Evolutionary conservation across 2,329 filamentous ascomycete genomes (phyloP).

Genomic region (Penicillium sp.): DNA sequence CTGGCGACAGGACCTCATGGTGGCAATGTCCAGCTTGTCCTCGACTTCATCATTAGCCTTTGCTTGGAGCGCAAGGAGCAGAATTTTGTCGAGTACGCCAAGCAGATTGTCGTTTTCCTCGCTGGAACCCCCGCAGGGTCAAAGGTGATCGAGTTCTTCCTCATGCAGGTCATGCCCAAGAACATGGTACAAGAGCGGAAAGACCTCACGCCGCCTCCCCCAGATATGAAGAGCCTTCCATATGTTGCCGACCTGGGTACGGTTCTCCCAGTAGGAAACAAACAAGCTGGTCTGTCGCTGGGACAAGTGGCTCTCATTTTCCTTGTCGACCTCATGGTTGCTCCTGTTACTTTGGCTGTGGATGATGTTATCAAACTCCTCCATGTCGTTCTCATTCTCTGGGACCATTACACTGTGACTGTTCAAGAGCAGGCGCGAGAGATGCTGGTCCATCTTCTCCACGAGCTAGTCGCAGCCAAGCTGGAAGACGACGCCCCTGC

Average conservation of each 20-base stretch:
- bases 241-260: constrained; percentile 83
- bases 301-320: constrained; percentile 91
- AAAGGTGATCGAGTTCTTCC: constrained; percentile 88
- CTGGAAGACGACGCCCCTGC: constrained; percentile 66
- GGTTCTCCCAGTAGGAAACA: constrained; percentile 79
- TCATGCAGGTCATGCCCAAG: constrained; percentile 86
- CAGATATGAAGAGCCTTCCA: constrained; percentile 69
- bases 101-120: constrained; percentile 95
- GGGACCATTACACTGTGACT: constrained; percentile 93
- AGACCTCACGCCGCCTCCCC: constrained; percentile 57
- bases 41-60: constrained; percentile 93
- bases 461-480: constrained; percentile 81
- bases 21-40: constrained; percentile 87
- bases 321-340: constrained; percentile 92
- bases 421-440: constrained; percentile 96
- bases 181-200: constrained; percentile 96
- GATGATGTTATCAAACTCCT: constrained; percentile 81
- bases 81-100: constrained; percentile 96
- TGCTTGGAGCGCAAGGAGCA: constrained; percentile 93
- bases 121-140: constrained; percentile 79
- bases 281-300: constrained; percentile 83
- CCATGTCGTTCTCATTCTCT: constrained; percentile 87
- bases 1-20: constrained; percentile 87
- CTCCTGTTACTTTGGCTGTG: constrained; percentile 71
- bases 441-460: constrained; percentile 96